Evolutionary conservation across 2,329 filamentous ascomycete genomes (phyloP).

Genomic region (Celoporthe dispersa): DNA sequence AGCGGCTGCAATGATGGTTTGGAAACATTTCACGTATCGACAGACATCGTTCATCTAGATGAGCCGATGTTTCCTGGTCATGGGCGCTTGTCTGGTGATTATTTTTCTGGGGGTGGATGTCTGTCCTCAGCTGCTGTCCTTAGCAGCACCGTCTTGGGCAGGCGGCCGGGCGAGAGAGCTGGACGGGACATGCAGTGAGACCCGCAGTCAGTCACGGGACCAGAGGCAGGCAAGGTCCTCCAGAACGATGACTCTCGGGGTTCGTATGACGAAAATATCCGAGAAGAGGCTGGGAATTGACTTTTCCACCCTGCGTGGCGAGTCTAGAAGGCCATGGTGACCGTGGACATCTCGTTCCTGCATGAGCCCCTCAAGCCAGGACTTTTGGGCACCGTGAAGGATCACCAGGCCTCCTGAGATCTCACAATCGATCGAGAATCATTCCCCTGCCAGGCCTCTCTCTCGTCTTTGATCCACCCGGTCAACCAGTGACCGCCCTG

Average conservation of each 20-base stretch:
- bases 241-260: neutral
- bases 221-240: constrained; percentile 8
- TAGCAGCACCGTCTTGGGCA: neutral
- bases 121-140: neutral
- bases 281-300: neutral
- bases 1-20: constrained; percentile 13
- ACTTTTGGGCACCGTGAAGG: neutral
- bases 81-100: constrained; percentile 5
- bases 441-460: constrained; percentile 4
- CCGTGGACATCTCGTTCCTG: neutral
- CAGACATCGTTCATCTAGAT: neutral
- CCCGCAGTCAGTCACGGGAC: neutral
- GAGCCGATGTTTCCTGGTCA: constrained; percentile 4
- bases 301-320: neutral
- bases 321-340: constrained; percentile 1
- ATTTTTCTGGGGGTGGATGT: neutral
- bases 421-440: constrained; percentile 5
- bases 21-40: constrained; percentile 1
- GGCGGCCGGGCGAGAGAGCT: neutral
- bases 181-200: neutral
- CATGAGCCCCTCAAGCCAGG: neutral
- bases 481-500: constrained; percentile 7
- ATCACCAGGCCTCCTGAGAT: neutral
- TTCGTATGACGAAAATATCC: neutral
- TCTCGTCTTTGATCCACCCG: constrained; percentile 11